phyloP scores from a whole-genome alignment of 768 basidiomycete genomes.

The Porphyrellus cyaneotinctus region DNA sequence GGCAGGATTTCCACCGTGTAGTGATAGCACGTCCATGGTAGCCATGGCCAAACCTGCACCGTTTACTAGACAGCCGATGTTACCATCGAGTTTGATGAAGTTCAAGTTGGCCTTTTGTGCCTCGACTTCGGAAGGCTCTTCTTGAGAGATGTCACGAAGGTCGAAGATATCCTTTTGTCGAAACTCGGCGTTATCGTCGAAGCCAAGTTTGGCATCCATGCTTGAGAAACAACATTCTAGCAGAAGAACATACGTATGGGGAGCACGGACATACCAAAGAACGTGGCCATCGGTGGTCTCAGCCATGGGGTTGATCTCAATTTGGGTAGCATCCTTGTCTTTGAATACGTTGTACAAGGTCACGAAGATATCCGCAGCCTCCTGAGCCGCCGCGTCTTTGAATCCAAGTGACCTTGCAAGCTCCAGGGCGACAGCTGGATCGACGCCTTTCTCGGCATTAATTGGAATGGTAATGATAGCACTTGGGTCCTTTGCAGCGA shows the following conservation, averaged over 20 bases:
- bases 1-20: slow-evolving; percentile 95
- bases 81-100: slow-evolving; percentile 99
- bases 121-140: slow-evolving; percentile 96
- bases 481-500: slow-evolving; percentile 89
- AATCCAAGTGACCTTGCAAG: slow-evolving; percentile 93
- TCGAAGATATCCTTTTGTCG: slow-evolving; percentile 87
- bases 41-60: slow-evolving; percentile 99
- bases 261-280: slow-evolving; percentile 68
- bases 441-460: slow-evolving; percentile 76
- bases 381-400: slow-evolving; percentile 62
- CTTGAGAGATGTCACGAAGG: slow-evolving; percentile 89
- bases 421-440: slow-evolving; percentile 61
- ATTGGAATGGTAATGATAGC: slow-evolving; percentile 97
- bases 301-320: slow-evolving; percentile 98
- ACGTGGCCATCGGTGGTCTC: slow-evolving; percentile 89
- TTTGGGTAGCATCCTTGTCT: slow-evolving; percentile 98
- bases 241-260: neutral
- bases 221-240: slow-evolving; percentile 37
- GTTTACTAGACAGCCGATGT: slow-evolving; percentile 95
- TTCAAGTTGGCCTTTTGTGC: slow-evolving; percentile 95
- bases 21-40: slow-evolving; percentile 97
- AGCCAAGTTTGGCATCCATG: slow-evolving; percentile 99
- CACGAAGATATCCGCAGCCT: slow-evolving; percentile 91
- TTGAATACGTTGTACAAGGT: slow-evolving; percentile 96
- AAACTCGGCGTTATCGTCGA: slow-evolving; percentile 99